A percentile compares a stretch with the other conserved stretches of the same genome.
Conservation (phyloP, 2,329 filamentous ascomycete genomes). For the Cercospora citrullina region DNA sequence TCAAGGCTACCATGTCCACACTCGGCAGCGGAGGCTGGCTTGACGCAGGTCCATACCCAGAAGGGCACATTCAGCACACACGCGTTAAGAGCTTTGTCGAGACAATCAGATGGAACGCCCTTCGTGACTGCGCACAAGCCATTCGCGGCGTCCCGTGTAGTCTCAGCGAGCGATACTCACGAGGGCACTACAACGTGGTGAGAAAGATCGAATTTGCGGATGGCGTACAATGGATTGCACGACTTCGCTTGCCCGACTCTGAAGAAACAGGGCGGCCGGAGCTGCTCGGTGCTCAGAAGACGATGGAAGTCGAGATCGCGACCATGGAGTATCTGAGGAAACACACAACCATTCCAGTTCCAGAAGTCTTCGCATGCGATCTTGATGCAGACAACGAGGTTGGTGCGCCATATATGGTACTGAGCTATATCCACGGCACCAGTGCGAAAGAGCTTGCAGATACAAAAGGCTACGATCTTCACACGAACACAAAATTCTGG, state of each 20-base stretch:
- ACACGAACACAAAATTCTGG: slow-evolving; percentile 4
- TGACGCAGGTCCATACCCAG: background rate
- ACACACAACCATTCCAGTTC: slow-evolving; percentile 1
- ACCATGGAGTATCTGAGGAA: background rate
- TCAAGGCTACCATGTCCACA: background rate
- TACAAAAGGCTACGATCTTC: background rate
- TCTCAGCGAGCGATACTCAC: slow-evolving; percentile 2
- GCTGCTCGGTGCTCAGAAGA: background rate
- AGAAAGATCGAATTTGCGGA: slow-evolving; percentile 6
- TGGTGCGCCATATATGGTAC: slow-evolving; percentile 3
- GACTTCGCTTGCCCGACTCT: background rate
- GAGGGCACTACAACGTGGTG: slow-evolving; percentile 13
- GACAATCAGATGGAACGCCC: background rate
- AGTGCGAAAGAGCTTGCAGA: background rate
- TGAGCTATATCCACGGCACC: slow-evolving; percentile 12
- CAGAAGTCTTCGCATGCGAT: background rate
- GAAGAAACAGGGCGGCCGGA: no score
- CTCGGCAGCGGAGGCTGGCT: background rate
- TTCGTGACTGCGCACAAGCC: background rate
- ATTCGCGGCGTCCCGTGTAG: background rate
- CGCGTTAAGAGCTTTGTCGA: background rate
- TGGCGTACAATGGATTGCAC: background rate
- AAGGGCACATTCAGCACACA: background rate
- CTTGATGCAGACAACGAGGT: background rate
- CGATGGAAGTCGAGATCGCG: background rate